These are phyloP conservation scores for Coemansia sp. DNA, from an alignment of 192 early-diverging fungal species.

Conservation along the genomic window DNA sequence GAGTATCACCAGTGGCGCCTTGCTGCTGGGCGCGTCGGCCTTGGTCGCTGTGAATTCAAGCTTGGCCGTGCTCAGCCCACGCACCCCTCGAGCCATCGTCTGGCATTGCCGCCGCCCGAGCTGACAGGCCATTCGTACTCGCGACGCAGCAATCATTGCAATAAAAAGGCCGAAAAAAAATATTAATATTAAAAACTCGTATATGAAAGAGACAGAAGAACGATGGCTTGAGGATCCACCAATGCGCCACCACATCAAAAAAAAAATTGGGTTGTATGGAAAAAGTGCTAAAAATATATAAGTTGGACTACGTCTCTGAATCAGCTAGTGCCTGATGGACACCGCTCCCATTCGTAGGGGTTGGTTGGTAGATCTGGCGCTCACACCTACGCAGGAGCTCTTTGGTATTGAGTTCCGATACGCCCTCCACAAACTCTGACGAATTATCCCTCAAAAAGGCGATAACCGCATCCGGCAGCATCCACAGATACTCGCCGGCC, in stretches of 20 bases:
- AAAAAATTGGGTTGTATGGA: no score
- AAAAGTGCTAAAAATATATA: background rate
- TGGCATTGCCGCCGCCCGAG: background rate
- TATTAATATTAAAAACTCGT: background rate
- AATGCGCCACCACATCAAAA: background rate
- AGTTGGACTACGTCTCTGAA: slow-evolving; percentile 8
- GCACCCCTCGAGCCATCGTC: background rate
- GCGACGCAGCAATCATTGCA: background rate
- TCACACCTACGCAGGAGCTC: slow-evolving; percentile 50
- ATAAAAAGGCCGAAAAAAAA: background rate
- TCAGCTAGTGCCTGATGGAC: slow-evolving; percentile 1
- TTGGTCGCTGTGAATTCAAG: slow-evolving; percentile 20
- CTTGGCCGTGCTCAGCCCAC: slow-evolving; percentile 23
- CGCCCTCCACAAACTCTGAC: slow-evolving; percentile 41
- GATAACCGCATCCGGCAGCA: slow-evolving; percentile 55
- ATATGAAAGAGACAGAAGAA: background rate
- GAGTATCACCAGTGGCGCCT: slow-evolving; percentile 67
- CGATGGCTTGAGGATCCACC: no score
- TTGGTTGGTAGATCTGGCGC: slow-evolving; percentile 25
- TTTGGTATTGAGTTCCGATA: slow-evolving; percentile 49
- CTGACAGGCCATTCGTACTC: slow-evolving; percentile 1
- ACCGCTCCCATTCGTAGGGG: background rate
- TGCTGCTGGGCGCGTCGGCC: background rate
- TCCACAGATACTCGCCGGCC: slow-evolving; percentile 65
- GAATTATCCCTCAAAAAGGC: slow-evolving; percentile 43